phyloP scores from a whole-genome alignment of 768 basidiomycete genomes.

The Asterophora parasitica region DNA sequence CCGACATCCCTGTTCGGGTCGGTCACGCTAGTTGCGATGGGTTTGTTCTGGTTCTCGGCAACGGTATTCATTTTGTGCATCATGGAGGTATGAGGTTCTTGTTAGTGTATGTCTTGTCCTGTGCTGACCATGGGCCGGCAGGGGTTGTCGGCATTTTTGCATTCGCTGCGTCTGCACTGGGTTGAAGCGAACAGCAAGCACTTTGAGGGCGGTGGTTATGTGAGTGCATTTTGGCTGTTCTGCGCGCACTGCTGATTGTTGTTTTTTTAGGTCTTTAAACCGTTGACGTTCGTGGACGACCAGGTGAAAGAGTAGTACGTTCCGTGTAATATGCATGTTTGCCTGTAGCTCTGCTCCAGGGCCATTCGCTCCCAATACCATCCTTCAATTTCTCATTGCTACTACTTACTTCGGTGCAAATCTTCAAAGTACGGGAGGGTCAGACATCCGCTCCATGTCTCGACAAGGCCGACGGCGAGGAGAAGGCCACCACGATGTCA shows the following conservation, averaged over 20 bases:
- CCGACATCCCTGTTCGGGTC: conserved; percentile 62
- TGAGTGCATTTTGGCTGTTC: conserved; percentile 26
- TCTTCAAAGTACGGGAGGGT: no score
- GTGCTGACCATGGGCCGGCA: conserved; percentile 26
- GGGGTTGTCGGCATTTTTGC: conserved; percentile 94
- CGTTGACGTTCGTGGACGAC: conserved; percentile 42
- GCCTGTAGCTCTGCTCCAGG: no score
- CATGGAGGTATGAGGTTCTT: conserved; percentile 77
- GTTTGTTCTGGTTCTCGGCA: conserved; percentile 70
- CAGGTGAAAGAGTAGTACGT: conserved; percentile 31
- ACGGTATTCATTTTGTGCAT: conserved; percentile 82
- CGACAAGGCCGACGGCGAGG: conserved; percentile 89
- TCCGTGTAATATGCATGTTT: background rate
- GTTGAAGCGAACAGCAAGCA: conserved; percentile 98
- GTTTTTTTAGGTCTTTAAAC: conserved; percentile 39
- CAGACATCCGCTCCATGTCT: conserved; percentile 96
- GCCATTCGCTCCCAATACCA: conserved; percentile 2
- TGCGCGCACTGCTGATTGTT: conserved; percentile 12
- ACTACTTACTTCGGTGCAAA: no score
- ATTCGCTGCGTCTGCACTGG: conserved; percentile 96
- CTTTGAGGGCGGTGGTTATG: conserved; percentile 85
- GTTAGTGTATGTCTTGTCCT: conserved; percentile 15
- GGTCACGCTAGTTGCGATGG: conserved; percentile 44
- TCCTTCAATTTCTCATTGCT: background rate
- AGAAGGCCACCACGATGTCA: conserved; percentile 92